Base-by-base conservation (phyloP, 768 basidiomycete genomes). In the Termitomyces sp. region DNA sequence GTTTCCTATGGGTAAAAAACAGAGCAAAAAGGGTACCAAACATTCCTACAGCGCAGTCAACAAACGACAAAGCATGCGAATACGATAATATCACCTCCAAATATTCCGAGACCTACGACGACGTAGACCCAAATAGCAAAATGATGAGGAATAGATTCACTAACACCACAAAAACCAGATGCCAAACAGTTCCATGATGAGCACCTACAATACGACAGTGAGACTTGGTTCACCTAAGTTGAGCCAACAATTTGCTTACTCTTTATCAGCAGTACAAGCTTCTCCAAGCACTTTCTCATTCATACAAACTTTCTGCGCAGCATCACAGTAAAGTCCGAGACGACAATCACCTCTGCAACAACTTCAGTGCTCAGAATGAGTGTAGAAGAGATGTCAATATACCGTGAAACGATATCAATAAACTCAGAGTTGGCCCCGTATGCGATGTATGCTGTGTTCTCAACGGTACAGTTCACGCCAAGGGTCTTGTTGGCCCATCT, bases 341-440 rank as follows among this genome's bases (percentile, higher is more conserved):
- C 69, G 75, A 64, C 93, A 96, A 67, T 93, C 88, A 35, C 80
- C 85, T 38, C 88, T 88, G 61, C 35, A 38, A 30, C 44, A 38
- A 49, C 14, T 46, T 54, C 30, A 51, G 22, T 32, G 53, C 47
- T 19, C 12, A 48, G 17, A 45, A 44, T 8, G n/a, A 30, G 28
- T 12, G 5, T 19, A 26, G 52, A 7, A n/a, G 21, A 8, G 19
- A 21, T 45, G 22, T 17, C 24, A 42, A 37, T 74, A 32, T 62
- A 89, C 91, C 91, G 81, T 55, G 91, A 93, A 2, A 93, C 84
- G 51, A 93, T 84, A 66, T 90, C 83, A 45, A 88, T 78, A 58
- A 85, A 90, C 66, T 88, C 84, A 3, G 72, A 72, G 42, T 71
- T 75, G 2, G 75, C 63, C 0, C 80, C 75, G 64, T 90, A 92